Conservation (phyloP, 495 filamentous ascomycete species). For the Podospora conica region DNA sequence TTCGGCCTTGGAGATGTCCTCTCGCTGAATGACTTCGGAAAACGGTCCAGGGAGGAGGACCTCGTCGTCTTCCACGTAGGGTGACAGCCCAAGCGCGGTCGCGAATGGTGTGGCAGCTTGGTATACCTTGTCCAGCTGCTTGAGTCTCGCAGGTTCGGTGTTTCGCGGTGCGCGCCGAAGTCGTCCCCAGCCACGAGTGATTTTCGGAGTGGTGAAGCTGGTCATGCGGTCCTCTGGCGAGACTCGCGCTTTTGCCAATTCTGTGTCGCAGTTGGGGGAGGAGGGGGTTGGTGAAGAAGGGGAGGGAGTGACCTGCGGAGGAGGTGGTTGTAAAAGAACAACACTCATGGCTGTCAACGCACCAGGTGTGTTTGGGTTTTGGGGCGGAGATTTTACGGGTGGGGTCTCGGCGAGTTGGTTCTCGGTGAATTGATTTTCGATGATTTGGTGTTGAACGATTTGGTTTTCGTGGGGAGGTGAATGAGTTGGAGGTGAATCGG, state of each 20-base stretch:
- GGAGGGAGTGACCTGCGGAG: not conserved
- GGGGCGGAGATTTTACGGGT: not conserved
- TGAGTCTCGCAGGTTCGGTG: conserved; percentile 14
- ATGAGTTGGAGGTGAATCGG: not conserved
- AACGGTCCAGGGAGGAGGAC: conserved; percentile 22
- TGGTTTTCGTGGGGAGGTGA: not conserved
- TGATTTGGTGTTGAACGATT: not conserved
- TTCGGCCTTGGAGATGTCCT: conserved; percentile 1
- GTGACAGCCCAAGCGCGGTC: conserved; percentile 14
- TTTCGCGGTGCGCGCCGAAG: not conserved
- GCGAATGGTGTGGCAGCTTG: conserved; percentile 14
- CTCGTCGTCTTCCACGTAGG: conserved; percentile 24
- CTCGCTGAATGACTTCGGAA: conserved; percentile 21
- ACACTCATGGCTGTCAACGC: not conserved
- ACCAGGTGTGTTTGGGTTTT: not conserved
- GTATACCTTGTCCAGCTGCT: conserved; percentile 20
- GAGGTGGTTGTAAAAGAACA: not conserved
- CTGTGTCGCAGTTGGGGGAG: not conserved
- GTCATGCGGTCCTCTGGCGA: not conserved
- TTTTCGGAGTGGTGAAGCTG: not conserved
- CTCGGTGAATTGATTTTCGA: not conserved
- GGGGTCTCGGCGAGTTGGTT: not conserved
- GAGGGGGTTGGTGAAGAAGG: not conserved
- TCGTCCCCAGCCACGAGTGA: not conserved
- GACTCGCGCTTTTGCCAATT: not conserved